Evolutionary conservation across 1,139 yeast genomes (phyloP).

Genomic region (Geotrichum macrosporum): DNA sequence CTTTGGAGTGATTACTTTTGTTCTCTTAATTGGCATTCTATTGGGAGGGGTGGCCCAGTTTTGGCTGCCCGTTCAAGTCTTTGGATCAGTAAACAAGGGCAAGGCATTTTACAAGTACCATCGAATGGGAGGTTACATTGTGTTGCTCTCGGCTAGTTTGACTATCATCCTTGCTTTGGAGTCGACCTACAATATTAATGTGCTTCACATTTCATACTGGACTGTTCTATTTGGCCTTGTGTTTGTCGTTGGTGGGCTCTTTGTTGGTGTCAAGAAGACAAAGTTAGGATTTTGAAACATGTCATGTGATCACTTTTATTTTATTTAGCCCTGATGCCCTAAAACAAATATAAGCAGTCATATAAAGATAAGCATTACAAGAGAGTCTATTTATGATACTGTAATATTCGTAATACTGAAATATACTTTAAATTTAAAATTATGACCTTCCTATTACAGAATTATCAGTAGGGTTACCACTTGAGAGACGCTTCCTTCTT

Average conservation of each 20-base stretch:
- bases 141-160: slow-evolving; percentile 24
- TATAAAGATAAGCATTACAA: background rate
- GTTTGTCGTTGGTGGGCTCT: slow-evolving; percentile 8
- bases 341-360: background rate
- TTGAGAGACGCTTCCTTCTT: background rate
- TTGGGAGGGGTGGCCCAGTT: slow-evolving; percentile 30
- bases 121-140: slow-evolving; percentile 33
- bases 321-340: slow-evolving; percentile 15
- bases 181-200: slow-evolving; percentile 30
- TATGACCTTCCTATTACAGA: background rate
- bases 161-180: slow-evolving; percentile 31
- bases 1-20: slow-evolving; percentile 31
- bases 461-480: background rate
- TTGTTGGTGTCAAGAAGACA: slow-evolving; percentile 5
- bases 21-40: slow-evolving; percentile 24
- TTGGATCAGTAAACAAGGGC: slow-evolving; percentile 32
- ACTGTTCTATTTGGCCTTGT: slow-evolving; percentile 22
- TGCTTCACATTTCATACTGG: slow-evolving; percentile 26
- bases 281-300: slow-evolving; percentile 11
- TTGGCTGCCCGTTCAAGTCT: slow-evolving; percentile 30
- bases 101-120: slow-evolving; percentile 35
- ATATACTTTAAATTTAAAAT: background rate
- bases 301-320: too few species aligned
- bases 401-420: background rate
- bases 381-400: background rate